A percentile compares a stretch with the other conserved stretches of the same genome.
These are phyloP conservation scores for Colletotrichum tabaci DNA, from an alignment of 2,329 filamentous ascomycete genomes.

Conservation along the genomic window DNA sequence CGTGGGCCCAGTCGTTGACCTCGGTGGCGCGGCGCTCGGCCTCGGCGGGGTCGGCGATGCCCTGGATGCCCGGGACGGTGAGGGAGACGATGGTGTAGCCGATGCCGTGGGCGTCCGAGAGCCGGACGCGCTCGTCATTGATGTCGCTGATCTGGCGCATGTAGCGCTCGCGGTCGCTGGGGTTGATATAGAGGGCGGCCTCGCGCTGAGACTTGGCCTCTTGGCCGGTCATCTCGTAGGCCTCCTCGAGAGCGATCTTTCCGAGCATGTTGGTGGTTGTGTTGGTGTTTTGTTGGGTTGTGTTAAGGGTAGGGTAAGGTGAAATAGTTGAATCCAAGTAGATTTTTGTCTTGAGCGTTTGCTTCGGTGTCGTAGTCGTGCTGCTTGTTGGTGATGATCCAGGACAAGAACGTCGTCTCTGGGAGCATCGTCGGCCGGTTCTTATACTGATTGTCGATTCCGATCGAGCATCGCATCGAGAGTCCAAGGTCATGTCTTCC, in stretches of 20 bases:
- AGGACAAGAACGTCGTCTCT: neutral
- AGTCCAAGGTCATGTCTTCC: too few species aligned
- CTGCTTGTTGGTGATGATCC: neutral
- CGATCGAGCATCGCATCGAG: neutral
- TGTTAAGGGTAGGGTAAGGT: too few species aligned
- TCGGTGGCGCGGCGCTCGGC: constrained; percentile 59
- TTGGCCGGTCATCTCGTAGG: too few species aligned
- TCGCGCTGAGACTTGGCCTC: too few species aligned
- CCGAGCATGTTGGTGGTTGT: too few species aligned
- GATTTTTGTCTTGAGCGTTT: too few species aligned
- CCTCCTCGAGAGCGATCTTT: too few species aligned
- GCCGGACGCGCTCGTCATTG: too few species aligned
- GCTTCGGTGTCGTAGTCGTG: neutral
- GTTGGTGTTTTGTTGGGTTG: too few species aligned
- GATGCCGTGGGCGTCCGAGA: constrained; percentile 62
- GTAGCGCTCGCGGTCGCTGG: too few species aligned
- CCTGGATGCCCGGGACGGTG: constrained; percentile 65
- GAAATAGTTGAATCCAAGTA: fast-evolving
- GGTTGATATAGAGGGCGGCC: too few species aligned
- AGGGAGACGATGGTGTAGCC: constrained; percentile 65
- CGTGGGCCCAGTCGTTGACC: constrained; percentile 59
- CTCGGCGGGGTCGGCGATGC: constrained; percentile 57
- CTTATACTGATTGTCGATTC: neutral
- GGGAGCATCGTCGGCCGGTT: neutral
- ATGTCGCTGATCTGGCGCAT: too few species aligned